Conservation (phyloP, 805 yeast genomes). For the Nakazawaea sp. region DNA sequence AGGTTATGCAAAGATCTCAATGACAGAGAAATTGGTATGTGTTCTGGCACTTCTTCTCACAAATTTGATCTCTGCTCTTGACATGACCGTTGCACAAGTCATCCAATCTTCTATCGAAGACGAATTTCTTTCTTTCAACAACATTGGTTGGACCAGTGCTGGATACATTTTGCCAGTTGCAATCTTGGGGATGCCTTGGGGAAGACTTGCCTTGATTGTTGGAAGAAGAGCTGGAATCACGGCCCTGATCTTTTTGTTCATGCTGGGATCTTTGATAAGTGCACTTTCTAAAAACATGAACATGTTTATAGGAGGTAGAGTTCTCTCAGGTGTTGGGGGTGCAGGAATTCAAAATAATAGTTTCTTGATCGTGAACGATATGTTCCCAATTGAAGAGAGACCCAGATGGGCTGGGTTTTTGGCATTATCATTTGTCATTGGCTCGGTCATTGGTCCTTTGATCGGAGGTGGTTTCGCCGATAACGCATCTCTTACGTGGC, state of each 20-base stretch:
- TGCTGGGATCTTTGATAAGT: constrained; percentile 52
- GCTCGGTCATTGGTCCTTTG: constrained; percentile 54
- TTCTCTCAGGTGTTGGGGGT: constrained; percentile 64
- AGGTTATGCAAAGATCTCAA: no score
- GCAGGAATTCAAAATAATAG: constrained; percentile 57
- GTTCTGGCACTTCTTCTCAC: no score
- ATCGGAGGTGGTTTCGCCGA: constrained; percentile 60
- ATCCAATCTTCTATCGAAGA: no score
- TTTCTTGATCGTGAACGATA: constrained; percentile 50
- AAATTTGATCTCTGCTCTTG: no score
- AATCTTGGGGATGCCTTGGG: constrained; percentile 57
- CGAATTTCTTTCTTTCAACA: no score
- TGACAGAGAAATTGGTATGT: no score
- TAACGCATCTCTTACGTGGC: constrained; percentile 49
- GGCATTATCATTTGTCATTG: constrained; percentile 35
- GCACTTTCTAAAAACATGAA: constrained; percentile 50
- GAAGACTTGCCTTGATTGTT: constrained; percentile 46
- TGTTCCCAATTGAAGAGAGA: not conserved
- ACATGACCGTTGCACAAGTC: no score
- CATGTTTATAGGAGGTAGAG: constrained; percentile 65
- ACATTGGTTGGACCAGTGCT: no score
- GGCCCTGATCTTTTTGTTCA: constrained; percentile 44
- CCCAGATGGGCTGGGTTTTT: constrained; percentile 19
- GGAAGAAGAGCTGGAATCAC: constrained; percentile 48
- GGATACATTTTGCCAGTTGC: no score